These are phyloP conservation scores for Fomitopsis pinicola DNA, from an alignment of 1,284 basidiomycete species.

Conservation along the genomic window DNA sequence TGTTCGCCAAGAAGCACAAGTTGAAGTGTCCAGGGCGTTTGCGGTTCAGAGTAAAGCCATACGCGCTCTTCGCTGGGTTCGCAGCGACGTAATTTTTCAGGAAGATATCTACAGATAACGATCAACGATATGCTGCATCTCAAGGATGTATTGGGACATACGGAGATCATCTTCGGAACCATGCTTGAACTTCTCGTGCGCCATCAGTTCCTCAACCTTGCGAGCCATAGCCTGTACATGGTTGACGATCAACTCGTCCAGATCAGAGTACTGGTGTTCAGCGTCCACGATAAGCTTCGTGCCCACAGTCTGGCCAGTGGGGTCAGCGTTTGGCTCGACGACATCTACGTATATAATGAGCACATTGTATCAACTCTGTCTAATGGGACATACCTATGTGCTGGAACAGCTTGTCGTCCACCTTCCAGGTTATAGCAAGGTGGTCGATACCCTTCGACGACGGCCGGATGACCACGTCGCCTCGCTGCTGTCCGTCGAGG, in stretches of 20 bases:
- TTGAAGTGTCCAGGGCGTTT: slow-evolving; percentile 91
- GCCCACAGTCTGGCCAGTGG: slow-evolving; percentile 64
- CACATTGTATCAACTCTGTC: slow-evolving; percentile 2
- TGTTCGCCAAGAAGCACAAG: slow-evolving; percentile 91
- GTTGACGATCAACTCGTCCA: slow-evolving; percentile 97
- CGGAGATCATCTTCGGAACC: slow-evolving; percentile 86
- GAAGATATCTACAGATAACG: slow-evolving; percentile 62
- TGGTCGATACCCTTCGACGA: slow-evolving; percentile 94
- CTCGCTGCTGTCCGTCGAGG: slow-evolving; percentile 87
- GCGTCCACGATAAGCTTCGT: slow-evolving; percentile 79
- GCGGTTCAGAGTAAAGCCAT: slow-evolving; percentile 92
- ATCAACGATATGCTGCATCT: slow-evolving; percentile 1
- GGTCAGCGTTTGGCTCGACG: slow-evolving; percentile 78
- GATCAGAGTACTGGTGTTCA: slow-evolving; percentile 86
- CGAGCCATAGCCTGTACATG: slow-evolving; percentile 94
- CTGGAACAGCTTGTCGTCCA: slow-evolving; percentile 94
- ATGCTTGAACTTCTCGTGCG: slow-evolving; percentile 94
- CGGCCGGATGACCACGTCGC: slow-evolving; percentile 94
- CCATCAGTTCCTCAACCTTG: slow-evolving; percentile 93
- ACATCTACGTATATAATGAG: slow-evolving; percentile 59
- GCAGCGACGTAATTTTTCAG: slow-evolving; percentile 89
- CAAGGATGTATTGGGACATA: slow-evolving; percentile 39
- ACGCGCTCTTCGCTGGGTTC: slow-evolving; percentile 92
- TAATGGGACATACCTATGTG: slow-evolving; percentile 71
- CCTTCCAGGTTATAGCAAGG: slow-evolving; percentile 98